Evolutionary conservation across 495 filamentous ascomycete genomes (phyloP), one percentile per base, ranked within the genome.

Genomic region (Trichoderma erinaceum): DNA sequence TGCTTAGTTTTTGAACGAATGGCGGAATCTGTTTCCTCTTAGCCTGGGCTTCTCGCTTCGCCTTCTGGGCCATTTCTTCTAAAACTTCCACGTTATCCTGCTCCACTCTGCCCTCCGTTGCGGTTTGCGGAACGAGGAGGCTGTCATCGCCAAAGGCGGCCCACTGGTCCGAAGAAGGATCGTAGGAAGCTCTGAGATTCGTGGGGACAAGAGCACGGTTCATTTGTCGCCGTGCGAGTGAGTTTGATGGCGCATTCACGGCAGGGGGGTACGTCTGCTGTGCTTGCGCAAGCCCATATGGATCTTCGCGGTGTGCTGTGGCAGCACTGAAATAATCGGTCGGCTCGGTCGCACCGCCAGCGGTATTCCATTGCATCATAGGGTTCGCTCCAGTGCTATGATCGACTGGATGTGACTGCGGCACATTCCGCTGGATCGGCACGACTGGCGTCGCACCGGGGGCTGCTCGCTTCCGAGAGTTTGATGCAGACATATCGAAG

Each of bases 1-100:
- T 98, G 88, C 92, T 96, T 69, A 99, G 78, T 76, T 99, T 99
- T 77, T 98, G 96, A 12, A 99, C 92, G 79, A 99, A 99, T 13
- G 95, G 95, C 3, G 95, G 96, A 44, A 99, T 98, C 73, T 92
- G 90, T 78, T 97, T 97, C 69, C 92, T 80, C 75, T 97, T 96
- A 3, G 88, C 81, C 78, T 91, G 88, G 3, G 92, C 88, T 29
- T 97, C 93, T 73, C 86, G 84, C 80, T 94, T 96, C 18, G 92
- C 93, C 63, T 85, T 76, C 69, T 85, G 74, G 13, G 92, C 93
- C 74, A 84, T 88, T 74, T 88, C 84, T 73, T 94, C 91, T 11
- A 97, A 83, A 41, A 90, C 82, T 65, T 92, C 90, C 68, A 92
- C 80, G 70, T 87, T 90, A 70, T 93, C 90, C 79, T 81, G 84